Base-by-base conservation (phyloP, 164 flowering plant genomes). In the Stephania yunnanensis region DNA sequence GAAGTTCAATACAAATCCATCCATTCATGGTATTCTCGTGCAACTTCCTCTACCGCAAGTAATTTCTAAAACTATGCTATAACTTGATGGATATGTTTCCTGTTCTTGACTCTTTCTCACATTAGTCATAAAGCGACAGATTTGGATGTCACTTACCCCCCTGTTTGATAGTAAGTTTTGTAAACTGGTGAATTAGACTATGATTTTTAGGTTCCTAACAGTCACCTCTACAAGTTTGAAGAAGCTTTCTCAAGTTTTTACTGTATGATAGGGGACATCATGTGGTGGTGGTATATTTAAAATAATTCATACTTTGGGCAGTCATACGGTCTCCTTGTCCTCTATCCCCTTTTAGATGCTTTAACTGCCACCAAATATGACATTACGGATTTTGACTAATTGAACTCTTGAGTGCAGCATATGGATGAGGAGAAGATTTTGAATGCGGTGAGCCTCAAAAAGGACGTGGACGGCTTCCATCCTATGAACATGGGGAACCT, bases 11-110 rank as follows among this genome's bases (percentile, higher is more conserved):
- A 84, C 84, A 52, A 80, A 95, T 79, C 88, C 89, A 46, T 86
- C 92, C 22, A 71, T 95, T 81, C 93, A 95, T 82, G 98, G 98
- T 79, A 81, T 95, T 80, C 89, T 95, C 70, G 92, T 95, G 85
- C 98, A 95, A 84, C 94, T 95, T 86, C 98, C 98, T 74, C 88
- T 95, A 58, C 98, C 98, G 61, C 85, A 85, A 76, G 98, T 94
- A 88, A 86, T 80, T 85, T 80, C 79, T 75, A 44, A 66, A 82
- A 78, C 82, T 76, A 29, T 78, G 52, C 64, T 78, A 73, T 72
- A 44, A 71, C 52, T 75, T 55, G 20, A 45, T 70, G 53, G 53
- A 15, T 45, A 13, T 19, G 42, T 69, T 15, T 42, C 42, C 45
- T 42, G 25, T 19, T 69, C n/a, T 68, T 31, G 45, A 29, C 19